These are phyloP conservation scores for Quercus berberidifolia DNA, from an alignment of 306 rosid species.

Conservation along the genomic window DNA sequence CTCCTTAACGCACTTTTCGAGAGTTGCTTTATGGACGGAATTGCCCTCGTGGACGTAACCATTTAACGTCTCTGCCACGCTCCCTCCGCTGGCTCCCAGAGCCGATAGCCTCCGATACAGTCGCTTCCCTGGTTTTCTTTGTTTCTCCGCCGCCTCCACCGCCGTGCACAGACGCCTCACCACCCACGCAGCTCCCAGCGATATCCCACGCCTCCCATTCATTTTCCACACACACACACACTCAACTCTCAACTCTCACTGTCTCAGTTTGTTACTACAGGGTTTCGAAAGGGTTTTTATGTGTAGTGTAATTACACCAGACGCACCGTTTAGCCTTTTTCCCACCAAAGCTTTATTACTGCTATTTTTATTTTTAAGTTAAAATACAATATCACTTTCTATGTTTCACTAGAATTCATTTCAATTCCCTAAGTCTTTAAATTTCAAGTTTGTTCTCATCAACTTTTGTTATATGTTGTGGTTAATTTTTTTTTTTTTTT, in stretches of 20 bases:
- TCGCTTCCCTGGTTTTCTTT: not conserved
- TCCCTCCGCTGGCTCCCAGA: slow-evolving; percentile 53
- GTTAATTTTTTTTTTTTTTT: too few species aligned
- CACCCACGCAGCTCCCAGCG: slow-evolving; percentile 24
- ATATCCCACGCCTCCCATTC: slow-evolving; percentile 35
- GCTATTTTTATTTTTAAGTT: too few species aligned
- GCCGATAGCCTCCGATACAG: slow-evolving; percentile 59
- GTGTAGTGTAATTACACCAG: too few species aligned
- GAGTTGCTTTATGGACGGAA: slow-evolving; percentile 40
- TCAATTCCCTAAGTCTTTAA: too few species aligned
- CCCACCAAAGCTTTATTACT: too few species aligned
- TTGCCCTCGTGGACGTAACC: slow-evolving; percentile 57
- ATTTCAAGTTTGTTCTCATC: too few species aligned
- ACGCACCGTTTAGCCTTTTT: too few species aligned
- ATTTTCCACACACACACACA: slow-evolving; percentile 21
- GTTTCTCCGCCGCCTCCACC: not conserved
- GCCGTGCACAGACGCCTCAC: slow-evolving; percentile 39
- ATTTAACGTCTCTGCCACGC: slow-evolving; percentile 52
- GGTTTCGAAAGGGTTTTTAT: slow-evolving; percentile 30
- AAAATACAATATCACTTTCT: too few species aligned
- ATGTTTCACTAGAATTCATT: too few species aligned
- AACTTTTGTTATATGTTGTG: too few species aligned
- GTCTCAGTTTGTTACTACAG: not conserved
- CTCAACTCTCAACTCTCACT: not conserved
- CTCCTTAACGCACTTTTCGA: slow-evolving; percentile 41